Evolutionary conservation across 345 rosid genomes (phyloP).

Genomic region (Citrus hindsii): DNA sequence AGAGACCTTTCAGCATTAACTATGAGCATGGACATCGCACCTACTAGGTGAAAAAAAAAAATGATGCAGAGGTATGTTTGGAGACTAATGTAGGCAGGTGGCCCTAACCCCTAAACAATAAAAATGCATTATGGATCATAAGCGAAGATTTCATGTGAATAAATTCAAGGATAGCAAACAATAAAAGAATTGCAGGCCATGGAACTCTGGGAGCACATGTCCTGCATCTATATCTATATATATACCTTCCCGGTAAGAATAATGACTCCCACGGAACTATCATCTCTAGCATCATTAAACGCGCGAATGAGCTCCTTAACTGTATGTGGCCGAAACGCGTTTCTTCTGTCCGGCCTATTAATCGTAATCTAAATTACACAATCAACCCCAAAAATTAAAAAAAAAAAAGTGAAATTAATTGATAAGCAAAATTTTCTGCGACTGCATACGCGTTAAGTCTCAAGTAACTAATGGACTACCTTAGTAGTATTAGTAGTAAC

Average conservation of each 20-base stretch:
- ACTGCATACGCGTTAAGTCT: not conserved
- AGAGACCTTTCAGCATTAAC: not conserved
- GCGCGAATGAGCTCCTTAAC: conserved; percentile 75
- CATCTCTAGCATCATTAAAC: conserved; percentile 83
- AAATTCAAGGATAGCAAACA: not conserved
- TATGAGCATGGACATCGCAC: not conserved
- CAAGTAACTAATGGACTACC: not conserved
- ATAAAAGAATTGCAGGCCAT: not conserved
- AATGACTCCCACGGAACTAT: conserved; percentile 69
- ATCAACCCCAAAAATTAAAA: not conserved
- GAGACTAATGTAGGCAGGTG: not conserved
- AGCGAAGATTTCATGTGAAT: not conserved
- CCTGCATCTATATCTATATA: not conserved
- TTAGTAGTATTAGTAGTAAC: not conserved
- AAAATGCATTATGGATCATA: not conserved
- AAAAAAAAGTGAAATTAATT: not conserved
- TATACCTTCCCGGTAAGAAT: conserved; percentile 84
- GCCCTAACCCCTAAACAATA: not conserved
- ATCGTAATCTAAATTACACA: conserved; percentile 55
- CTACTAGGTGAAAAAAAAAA: not conserved
- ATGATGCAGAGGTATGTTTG: not conserved
- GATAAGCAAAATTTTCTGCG: not conserved
- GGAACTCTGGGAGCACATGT: not conserved
- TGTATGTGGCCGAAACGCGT: conserved; percentile 78
- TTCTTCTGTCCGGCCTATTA: conserved; percentile 78